phyloP scores from a whole-genome alignment of 1,284 basidiomycete species.

The Ustilago sp. region DNA sequence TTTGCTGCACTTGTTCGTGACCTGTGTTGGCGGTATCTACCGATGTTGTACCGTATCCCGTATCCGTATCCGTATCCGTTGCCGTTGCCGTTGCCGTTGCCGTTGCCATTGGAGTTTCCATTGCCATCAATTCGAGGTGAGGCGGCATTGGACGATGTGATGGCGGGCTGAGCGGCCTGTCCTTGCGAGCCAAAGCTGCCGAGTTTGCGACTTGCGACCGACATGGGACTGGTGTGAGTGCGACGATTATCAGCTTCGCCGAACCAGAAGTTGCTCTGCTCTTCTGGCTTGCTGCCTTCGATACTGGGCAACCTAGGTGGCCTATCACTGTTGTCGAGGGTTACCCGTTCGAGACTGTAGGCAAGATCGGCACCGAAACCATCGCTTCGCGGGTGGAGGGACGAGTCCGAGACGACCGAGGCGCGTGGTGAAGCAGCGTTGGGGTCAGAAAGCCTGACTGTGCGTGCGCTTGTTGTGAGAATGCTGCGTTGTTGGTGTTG shows the following conservation, averaged over 20 bases:
- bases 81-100: too few species aligned
- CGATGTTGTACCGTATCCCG: not conserved
- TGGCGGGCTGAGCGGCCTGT: conserved; percentile 32
- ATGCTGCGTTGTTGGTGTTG: conserved; percentile 1
- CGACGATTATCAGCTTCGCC: conserved; percentile 20
- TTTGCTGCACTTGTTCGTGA: conserved; percentile 24
- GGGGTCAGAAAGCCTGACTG: conserved; percentile 35
- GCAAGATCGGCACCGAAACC: conserved; percentile 17
- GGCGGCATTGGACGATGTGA: conserved; percentile 25
- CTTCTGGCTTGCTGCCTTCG: conserved; percentile 39
- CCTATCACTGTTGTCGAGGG: conserved; percentile 23
- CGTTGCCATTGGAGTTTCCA: conserved; percentile 4
- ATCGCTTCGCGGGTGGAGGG: conserved; percentile 7
- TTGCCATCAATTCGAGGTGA: conserved; percentile 33
- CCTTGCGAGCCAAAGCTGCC: conserved; percentile 46
- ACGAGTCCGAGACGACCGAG: conserved; percentile 29
- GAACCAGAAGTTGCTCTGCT: conserved; percentile 45
- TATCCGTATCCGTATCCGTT: conserved; percentile 8
- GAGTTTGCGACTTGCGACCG: conserved; percentile 29
- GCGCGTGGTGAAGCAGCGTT: conserved; percentile 41
- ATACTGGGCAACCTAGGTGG: conserved; percentile 54
- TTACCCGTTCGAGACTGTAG: conserved; percentile 20
- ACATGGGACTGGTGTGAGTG: conserved; percentile 38
- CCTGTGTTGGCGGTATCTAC: conserved; percentile 1
- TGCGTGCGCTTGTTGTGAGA: conserved; percentile 2